phyloP scores from a whole-genome alignment of 169 alveolate species.

The Eimeria zaria region DNA sequence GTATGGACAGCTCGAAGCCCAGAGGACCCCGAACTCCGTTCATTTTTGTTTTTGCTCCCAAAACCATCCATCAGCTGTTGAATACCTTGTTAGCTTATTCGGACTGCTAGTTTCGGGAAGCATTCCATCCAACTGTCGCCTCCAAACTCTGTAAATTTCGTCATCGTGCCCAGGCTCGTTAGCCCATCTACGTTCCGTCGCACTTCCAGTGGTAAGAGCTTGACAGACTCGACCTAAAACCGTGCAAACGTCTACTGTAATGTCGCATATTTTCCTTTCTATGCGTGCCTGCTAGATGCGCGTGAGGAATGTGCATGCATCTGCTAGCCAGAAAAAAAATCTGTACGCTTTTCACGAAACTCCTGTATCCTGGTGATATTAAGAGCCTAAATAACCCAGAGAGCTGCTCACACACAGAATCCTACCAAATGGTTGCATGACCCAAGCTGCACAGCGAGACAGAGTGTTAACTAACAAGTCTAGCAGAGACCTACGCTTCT shows the following conservation, averaged over 20 bases:
- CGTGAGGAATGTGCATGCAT: neutral
- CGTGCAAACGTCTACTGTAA: neutral
- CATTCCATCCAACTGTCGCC: neutral
- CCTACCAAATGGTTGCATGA: neutral
- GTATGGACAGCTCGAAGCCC: constrained; percentile 46
- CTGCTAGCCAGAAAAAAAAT: neutral
- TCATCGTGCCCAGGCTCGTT: neutral
- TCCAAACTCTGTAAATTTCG: neutral
- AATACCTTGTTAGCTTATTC: neutral
- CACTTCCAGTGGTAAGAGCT: neutral
- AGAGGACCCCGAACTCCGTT: neutral
- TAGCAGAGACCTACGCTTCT: neutral
- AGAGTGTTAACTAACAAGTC: neutral
- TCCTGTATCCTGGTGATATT: neutral
- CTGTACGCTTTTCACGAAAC: neutral
- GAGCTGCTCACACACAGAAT: neutral
- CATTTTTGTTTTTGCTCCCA: neutral
- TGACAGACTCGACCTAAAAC: neutral
- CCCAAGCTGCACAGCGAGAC: neutral
- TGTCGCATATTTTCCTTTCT: neutral
- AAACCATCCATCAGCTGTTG: neutral
- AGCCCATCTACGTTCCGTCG: neutral
- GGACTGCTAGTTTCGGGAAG: neutral
- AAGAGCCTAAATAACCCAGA: neutral
- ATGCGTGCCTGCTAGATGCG: neutral